Evolutionary conservation across 2,329 filamentous ascomycete genomes (phyloP).

Genomic region (Exserohilum rostratum): DNA sequence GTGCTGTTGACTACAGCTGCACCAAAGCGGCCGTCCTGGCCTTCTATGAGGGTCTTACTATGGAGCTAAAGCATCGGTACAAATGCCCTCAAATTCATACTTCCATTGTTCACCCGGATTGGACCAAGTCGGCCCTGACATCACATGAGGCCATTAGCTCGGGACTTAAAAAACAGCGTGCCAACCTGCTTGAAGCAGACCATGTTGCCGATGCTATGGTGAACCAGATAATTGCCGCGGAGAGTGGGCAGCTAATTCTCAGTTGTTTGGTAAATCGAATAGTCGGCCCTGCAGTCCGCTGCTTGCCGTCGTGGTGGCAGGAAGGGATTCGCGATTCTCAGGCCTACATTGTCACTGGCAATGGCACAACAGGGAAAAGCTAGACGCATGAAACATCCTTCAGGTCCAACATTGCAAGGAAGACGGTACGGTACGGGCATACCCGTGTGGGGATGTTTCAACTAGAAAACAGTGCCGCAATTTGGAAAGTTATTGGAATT

Average conservation of each 20-base stretch:
- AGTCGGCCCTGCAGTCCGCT: conserved; percentile 32
- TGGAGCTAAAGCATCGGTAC: conserved; percentile 52
- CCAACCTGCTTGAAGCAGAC: conserved; percentile 47
- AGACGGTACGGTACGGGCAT: conserved; percentile 1
- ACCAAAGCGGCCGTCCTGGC: conserved; percentile 44
- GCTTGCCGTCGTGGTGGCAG: conserved; percentile 43
- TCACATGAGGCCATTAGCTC: conserved; percentile 33
- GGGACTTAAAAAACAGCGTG: conserved; percentile 39
- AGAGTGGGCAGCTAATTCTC: conserved; percentile 51
- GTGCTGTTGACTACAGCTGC: conserved; percentile 43
- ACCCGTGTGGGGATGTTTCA: conserved; percentile 9
- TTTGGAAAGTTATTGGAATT: background rate
- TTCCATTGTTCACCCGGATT: conserved; percentile 52
- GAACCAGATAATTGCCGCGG: conserved; percentile 50
- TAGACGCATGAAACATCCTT: conserved; percentile 14
- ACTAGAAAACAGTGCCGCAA: conserved; percentile 3
- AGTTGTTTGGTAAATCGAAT: conserved; percentile 23
- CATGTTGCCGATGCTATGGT: conserved; percentile 52
- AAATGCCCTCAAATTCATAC: conserved; percentile 53
- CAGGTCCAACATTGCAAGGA: background rate
- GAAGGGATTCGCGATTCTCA: conserved; percentile 40
- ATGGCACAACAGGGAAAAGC: conserved; percentile 31
- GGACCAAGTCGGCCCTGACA: conserved; percentile 50
- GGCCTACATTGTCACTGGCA: conserved; percentile 36
- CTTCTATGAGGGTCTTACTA: conserved; percentile 45